These are phyloP conservation scores for Sordariomycetes sp. DNA, from an alignment of 2,329 filamentous ascomycete genomes.

Conservation along the genomic window DNA sequence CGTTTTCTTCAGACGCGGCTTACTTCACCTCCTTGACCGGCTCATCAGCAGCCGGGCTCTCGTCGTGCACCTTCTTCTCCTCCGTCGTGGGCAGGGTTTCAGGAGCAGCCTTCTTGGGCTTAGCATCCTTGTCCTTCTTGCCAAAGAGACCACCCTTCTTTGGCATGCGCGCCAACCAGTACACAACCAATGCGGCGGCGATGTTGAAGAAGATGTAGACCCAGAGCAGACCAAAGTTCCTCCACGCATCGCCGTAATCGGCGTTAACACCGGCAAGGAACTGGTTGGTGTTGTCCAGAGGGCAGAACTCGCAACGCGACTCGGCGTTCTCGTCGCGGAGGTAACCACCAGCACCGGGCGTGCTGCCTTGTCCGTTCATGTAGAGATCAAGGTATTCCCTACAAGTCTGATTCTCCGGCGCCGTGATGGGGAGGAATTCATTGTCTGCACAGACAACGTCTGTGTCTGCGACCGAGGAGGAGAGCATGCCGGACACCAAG, in stretches of 20 bases:
- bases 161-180: conserved; percentile 43
- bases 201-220: conserved; percentile 51
- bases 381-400: conserved; percentile 52
- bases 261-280: conserved; percentile 39
- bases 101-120: conserved; percentile 10
- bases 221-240: conserved; percentile 58
- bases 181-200: conserved; percentile 42
- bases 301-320: conserved; percentile 45
- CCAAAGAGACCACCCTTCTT: conserved; percentile 19
- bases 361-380: conserved; percentile 18
- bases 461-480: conserved; percentile 60
- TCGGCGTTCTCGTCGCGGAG: conserved; percentile 39
- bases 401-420: conserved; percentile 50
- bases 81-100: too few species aligned
- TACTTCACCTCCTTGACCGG: background rate
- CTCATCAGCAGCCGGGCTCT: background rate
- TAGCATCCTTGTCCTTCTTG: conserved; percentile 3
- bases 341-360: conserved; percentile 30
- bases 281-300: conserved; percentile 38
- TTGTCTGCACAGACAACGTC: conserved; percentile 56
- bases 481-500: conserved; percentile 62
- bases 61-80: conserved; percentile 2
- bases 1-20: too few species aligned
- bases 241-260: conserved; percentile 52
- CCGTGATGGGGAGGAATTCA: conserved; percentile 60